phyloP scores from a whole-genome alignment of 208 protist species.

The Strigomonas galati region DNA sequence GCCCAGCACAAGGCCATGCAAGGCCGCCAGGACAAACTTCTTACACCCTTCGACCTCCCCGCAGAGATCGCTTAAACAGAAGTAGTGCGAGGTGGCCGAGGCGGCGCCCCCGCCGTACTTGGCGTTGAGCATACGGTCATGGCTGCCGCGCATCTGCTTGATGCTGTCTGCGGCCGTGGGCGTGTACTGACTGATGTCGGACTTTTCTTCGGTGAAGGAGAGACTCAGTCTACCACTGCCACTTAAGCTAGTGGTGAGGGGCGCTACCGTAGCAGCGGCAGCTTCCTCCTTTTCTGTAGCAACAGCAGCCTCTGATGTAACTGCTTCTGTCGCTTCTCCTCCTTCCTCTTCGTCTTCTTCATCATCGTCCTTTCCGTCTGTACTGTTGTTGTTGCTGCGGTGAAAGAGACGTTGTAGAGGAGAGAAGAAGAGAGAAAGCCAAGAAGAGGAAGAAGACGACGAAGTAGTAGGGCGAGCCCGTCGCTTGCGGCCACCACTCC shows the following conservation, averaged over 20 bases:
- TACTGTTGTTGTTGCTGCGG: too few relatives aligned
- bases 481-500: too few relatives aligned
- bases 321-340: too few relatives aligned
- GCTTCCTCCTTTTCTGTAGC: too few relatives aligned
- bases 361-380: too few relatives aligned
- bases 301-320: too few relatives aligned
- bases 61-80: slow-evolving; percentile 21
- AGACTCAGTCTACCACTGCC: neutral
- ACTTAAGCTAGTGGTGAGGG: neutral
- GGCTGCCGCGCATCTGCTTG: neutral
- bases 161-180: neutral
- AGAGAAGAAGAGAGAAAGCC: too few relatives aligned
- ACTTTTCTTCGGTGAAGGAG: neutral
- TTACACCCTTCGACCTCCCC: slow-evolving; percentile 12
- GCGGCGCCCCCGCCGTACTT: neutral
- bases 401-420: too few relatives aligned
- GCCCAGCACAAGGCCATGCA: slow-evolving; percentile 26
- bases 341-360: too few relatives aligned
- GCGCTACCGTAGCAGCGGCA: neutral
- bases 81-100: neutral
- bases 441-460: too few relatives aligned
- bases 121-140: too few relatives aligned
- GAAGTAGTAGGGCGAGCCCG: too few relatives aligned
- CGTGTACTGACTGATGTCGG: neutral
- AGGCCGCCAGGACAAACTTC: slow-evolving; percentile 29